Evolutionary conservation across 2,329 filamentous ascomycete genomes (phyloP), one percentile per base, ranked within the genome.

Genomic region (Stachybotrys chartarum): DNA sequence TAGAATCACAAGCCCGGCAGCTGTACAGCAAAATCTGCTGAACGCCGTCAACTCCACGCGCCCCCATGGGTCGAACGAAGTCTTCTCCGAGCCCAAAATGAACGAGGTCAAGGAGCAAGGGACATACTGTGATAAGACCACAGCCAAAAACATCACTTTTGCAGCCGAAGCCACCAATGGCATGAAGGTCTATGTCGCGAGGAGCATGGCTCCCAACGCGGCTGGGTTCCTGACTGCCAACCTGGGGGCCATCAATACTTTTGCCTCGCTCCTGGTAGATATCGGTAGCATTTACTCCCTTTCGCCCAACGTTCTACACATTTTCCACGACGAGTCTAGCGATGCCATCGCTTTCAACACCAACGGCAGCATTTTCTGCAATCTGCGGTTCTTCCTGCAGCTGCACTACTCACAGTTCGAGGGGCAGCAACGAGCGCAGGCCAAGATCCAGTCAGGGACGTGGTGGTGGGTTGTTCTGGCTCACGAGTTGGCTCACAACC

Each of bases 401-500:
- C 72, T 97, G 35, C 93, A 97, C 66, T 77, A 83, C 49, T 65
- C 73, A 14, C 70, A 76, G 59, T 69, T 84, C 51, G 64, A 60
- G 51, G 72, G 56, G 51, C 68, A 24, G 48, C 61, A 53, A 24
- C 66, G 51, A 30, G 68, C 69, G 2, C 73, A 78, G 54, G 81
- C 75, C 16, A 84, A 77, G 67, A 78, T 83, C 5, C 88, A 94
- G 58, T 90, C 90, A 3, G 76, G 84, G 56, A 82, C 87, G 1
- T 96, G 92, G 78, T 97, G 93, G 93, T 97, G 88, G 83, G 88
- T 96, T 60, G 91, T 94, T n/a, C 70, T 97, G 58, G 95, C 91
- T 59, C 94, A 99, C 69, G 95, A 99, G 74, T 74, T 99, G 70
- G 92, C 94, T 56, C 94, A 99, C 73, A 99, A 99, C 68, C 74